phyloP scores from a whole-genome alignment of 2,329 filamentous ascomycete genomes.

The Ceratocystis colombiana region DNA sequence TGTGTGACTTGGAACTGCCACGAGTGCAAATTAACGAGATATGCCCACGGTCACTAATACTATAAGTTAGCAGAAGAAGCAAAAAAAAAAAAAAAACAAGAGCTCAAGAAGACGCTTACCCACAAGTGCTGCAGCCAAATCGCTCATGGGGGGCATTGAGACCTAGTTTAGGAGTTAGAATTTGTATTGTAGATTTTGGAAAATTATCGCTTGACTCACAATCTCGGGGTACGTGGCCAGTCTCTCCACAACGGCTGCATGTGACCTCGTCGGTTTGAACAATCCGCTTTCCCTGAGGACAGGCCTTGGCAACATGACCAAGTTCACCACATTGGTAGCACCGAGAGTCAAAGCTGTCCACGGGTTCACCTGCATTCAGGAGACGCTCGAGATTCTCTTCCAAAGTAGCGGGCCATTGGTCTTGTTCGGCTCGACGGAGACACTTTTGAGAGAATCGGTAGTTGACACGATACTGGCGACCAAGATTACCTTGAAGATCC shows the following conservation, averaged over 20 bases:
- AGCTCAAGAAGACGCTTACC: neutral
- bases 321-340: conserved; percentile 56
- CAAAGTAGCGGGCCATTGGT: conserved; percentile 47
- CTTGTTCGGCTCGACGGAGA: conserved; percentile 47
- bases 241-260: neutral
- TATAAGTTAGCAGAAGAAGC: neutral
- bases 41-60: neutral
- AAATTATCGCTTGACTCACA: neutral
- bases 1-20: neutral
- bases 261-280: conserved; percentile 31
- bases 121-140: neutral
- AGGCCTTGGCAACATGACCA: conserved; percentile 53
- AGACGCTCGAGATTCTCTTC: conserved; percentile 56
- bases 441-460: conserved; percentile 52
- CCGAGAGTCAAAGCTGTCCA: conserved; percentile 48
- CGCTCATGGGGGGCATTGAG: neutral
- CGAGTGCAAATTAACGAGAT: neutral
- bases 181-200: neutral
- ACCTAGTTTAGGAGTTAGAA: neutral
- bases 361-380: conserved; percentile 54
- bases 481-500: conserved; percentile 59
- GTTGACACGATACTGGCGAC: conserved; percentile 53
- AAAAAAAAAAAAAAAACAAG: neutral
- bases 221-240: neutral
- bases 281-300: conserved; percentile 48